These are phyloP conservation scores for Anthoceros angustus DNA, from an alignment of 225 moss, liverwort and hornwort genomes.

Conservation along the genomic window DNA sequence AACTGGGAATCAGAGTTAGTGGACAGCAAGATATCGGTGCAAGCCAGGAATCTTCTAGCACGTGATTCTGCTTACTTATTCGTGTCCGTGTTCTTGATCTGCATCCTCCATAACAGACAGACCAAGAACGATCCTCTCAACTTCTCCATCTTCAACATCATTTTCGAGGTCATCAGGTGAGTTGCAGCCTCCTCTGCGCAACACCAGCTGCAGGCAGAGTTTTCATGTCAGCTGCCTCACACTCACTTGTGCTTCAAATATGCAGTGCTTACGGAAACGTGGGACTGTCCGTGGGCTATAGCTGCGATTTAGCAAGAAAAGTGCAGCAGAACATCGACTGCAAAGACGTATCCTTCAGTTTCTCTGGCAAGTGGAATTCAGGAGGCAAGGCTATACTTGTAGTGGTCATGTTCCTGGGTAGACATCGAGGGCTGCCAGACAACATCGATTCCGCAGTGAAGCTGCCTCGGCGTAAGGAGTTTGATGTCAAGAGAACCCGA, in stretches of 20 bases:
- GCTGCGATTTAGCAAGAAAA: constrained; percentile 14
- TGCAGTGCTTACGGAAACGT: constrained; percentile 60
- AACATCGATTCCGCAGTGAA: constrained; percentile 31
- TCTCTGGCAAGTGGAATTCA: constrained; percentile 43
- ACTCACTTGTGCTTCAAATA: background rate
- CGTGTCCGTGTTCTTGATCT: constrained; percentile 32
- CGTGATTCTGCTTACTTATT: constrained; percentile 34
- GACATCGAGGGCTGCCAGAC: constrained; percentile 34
- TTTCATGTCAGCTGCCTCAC: background rate
- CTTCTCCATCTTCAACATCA: constrained; percentile 53
- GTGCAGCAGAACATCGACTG: constrained; percentile 13
- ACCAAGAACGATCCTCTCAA: constrained; percentile 41
- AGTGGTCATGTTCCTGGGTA: constrained; percentile 36
- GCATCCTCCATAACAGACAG: constrained; percentile 22
- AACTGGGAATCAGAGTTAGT: constrained; percentile 5
- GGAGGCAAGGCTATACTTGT: constrained; percentile 31
- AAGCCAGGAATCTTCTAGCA: constrained; percentile 34
- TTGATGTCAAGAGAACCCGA: background rate
- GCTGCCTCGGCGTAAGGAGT: constrained; percentile 6
- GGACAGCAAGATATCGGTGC: constrained; percentile 18
- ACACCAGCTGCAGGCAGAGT: background rate
- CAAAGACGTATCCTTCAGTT: constrained; percentile 26
- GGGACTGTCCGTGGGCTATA: constrained; percentile 53
- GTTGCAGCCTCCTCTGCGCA: background rate
- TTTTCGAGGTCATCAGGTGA: constrained; percentile 61